Evolutionary conservation across 2,329 filamentous ascomycete species (phyloP).

Genomic region (Diplodia intermedia): DNA sequence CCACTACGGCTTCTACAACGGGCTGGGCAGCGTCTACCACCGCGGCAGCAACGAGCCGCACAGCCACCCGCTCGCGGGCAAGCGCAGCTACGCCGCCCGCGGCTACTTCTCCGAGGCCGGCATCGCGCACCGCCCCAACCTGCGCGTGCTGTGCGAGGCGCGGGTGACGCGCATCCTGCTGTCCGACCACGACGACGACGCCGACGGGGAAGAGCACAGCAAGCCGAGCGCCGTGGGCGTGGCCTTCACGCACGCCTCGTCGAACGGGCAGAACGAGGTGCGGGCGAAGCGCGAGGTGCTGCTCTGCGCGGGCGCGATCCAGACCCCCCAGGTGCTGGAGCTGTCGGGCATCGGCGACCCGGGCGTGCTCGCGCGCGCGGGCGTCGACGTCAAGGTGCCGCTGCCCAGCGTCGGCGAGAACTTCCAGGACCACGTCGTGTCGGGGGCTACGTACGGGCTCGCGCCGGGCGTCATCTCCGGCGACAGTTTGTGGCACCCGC

Average conservation of each 20-base stretch:
- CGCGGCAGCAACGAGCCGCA: no score
- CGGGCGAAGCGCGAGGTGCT: slow-evolving; percentile 38
- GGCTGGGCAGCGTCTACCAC: slow-evolving; percentile 39
- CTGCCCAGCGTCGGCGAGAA: slow-evolving; percentile 46
- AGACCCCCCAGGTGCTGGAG: slow-evolving; percentile 41
- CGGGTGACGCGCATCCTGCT: neutral
- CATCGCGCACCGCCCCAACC: neutral
- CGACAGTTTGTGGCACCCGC: slow-evolving; percentile 11
- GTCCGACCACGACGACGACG: neutral
- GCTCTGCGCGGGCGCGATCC: slow-evolving; percentile 38
- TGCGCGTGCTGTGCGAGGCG: slow-evolving; percentile 14
- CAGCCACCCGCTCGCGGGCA: slow-evolving; percentile 40
- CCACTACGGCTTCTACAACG: slow-evolving; percentile 47
- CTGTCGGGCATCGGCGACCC: slow-evolving; percentile 40
- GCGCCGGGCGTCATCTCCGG: neutral
- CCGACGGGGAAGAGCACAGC: neutral
- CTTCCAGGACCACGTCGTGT: slow-evolving; percentile 43
- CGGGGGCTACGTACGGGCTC: neutral
- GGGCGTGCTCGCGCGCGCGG: slow-evolving; percentile 13
- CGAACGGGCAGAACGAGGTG: slow-evolving; percentile 35
- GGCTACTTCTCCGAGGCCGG: slow-evolving; percentile 36
- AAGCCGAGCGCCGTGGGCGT: neutral
- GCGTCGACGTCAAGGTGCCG: slow-evolving; percentile 39
- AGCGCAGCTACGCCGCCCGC: slow-evolving; percentile 47
- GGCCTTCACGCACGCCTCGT: neutral